A percentile compares a stretch with the other conserved stretches of the same genome.
Conservation (phyloP, 2,329 filamentous ascomycete species). For the Curvularia lunata region DNA sequence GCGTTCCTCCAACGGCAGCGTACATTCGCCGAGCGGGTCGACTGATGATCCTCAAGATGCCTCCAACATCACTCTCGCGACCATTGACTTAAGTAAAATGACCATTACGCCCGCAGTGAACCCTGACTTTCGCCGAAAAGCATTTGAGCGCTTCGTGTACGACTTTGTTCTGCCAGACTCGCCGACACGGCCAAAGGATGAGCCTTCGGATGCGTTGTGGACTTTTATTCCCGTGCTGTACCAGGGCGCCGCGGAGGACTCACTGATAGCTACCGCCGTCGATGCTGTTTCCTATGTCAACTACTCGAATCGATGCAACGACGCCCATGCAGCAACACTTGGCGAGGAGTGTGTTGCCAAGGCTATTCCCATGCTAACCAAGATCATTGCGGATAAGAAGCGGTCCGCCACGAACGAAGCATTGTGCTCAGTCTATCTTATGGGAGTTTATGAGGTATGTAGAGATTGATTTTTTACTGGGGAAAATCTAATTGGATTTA, state of each 20-base stretch:
- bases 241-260: constrained; percentile 26
- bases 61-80: not conserved
- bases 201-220: constrained; percentile 34
- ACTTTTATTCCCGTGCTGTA: constrained; percentile 39
- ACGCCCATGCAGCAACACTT: constrained; percentile 29
- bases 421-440: constrained; percentile 37
- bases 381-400: constrained; percentile 31
- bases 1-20: constrained; percentile 13
- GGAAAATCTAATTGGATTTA: constrained; percentile 9
- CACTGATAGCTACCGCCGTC: constrained; percentile 31
- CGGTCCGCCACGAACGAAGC: constrained; percentile 30
- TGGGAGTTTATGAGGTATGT: constrained; percentile 41
- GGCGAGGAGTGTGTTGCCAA: constrained; percentile 34
- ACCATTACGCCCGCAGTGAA: constrained; percentile 19
- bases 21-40: constrained; percentile 10
- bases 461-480: too few relatives aligned
- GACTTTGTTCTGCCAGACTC: constrained; percentile 38
- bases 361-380: constrained; percentile 32
- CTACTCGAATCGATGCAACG: constrained; percentile 35
- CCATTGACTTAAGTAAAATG: constrained; percentile 19
- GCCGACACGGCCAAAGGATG: constrained; percentile 21
- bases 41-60: constrained; percentile 8
- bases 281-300: constrained; percentile 40
- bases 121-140: constrained; percentile 30
- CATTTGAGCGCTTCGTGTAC: constrained; percentile 43